Evolutionary conservation across 2,329 filamentous ascomycete species (phyloP).

Genomic region (Polytolypa hystricis): DNA sequence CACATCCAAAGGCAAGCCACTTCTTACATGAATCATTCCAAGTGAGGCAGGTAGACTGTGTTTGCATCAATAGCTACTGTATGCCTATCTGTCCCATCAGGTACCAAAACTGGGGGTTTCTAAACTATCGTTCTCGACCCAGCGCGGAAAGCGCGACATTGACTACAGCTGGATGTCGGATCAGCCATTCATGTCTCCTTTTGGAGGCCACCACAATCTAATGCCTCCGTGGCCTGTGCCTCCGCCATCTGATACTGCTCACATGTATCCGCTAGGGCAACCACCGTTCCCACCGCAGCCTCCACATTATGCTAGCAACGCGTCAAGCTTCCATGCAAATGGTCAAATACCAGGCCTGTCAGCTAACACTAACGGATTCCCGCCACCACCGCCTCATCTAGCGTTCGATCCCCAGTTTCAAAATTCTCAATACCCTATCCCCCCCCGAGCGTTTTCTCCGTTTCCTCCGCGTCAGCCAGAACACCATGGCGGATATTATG

Average conservation of each 20-base stretch:
- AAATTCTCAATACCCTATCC: conserved; percentile 17
- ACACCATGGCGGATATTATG: background rate
- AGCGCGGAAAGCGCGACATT: too few relatives aligned
- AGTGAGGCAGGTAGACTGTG: too few relatives aligned
- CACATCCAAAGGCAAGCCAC: too few relatives aligned
- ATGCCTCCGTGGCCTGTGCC: conserved; percentile 27
- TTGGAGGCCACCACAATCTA: conserved; percentile 27
- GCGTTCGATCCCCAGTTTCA: conserved; percentile 24
- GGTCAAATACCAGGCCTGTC: conserved; percentile 22
- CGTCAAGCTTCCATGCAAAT: conserved; percentile 18
- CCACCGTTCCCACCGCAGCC: conserved; percentile 15
- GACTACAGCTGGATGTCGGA: conserved; percentile 25
- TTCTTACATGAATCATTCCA: too few relatives aligned
- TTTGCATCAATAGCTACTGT: too few relatives aligned
- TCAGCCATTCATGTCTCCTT: conserved; percentile 36
- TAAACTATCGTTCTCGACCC: too few relatives aligned
- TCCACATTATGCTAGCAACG: conserved; percentile 17
- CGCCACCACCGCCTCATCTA: conserved; percentile 21
- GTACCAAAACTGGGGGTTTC: too few relatives aligned
- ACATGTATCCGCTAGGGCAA: conserved; percentile 18
- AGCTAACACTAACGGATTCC: conserved; percentile 15
- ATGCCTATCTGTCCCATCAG: too few relatives aligned
- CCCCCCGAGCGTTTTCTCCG: conserved; percentile 11
- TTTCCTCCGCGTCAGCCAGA: conserved; percentile 7
- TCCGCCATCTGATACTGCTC: conserved; percentile 13